These are phyloP conservation scores for Tephrocybe sp. DNA, from an alignment of 768 basidiomycete genomes.

Conservation along the genomic window DNA sequence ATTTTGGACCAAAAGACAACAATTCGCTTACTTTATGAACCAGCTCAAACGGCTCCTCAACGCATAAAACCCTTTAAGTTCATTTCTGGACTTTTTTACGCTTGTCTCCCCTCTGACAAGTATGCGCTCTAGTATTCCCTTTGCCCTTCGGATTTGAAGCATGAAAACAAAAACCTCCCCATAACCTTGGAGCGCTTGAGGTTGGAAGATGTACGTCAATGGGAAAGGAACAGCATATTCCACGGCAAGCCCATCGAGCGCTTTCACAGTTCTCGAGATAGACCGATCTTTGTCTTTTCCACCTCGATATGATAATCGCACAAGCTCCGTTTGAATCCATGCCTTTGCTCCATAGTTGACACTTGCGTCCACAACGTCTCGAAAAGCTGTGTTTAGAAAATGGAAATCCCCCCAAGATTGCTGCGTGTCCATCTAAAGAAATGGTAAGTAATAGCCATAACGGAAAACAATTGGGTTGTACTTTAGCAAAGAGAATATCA, in stretches of 20 bases:
- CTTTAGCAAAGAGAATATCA: constrained; percentile 74
- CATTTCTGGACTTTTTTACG: constrained; percentile 31
- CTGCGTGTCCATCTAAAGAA: constrained; percentile 64
- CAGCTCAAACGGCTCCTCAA: constrained; percentile 76
- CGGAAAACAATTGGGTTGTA: constrained; percentile 22
- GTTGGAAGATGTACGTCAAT: constrained; percentile 72
- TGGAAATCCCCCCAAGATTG: constrained; percentile 81
- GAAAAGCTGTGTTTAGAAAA: constrained; percentile 76
- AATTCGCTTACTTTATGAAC: constrained; percentile 74
- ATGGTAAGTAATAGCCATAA: background rate
- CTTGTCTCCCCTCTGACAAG: constrained; percentile 53
- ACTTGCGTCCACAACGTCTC: constrained; percentile 57
- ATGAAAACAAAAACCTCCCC: constrained; percentile 68
- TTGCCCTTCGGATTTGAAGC: constrained; percentile 71
- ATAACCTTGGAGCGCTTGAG: constrained; percentile 53
- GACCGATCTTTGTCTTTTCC: constrained; percentile 40
- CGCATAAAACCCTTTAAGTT: constrained; percentile 71
- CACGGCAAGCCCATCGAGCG: constrained; percentile 62
- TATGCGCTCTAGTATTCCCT: constrained; percentile 66
- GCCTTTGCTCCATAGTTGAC: constrained; percentile 32
- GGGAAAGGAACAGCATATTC: constrained; percentile 85
- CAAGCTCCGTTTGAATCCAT: constrained; percentile 66
- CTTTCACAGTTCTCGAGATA: constrained; percentile 55
- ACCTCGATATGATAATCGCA: constrained; percentile 69
- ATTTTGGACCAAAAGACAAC: background rate